These are phyloP conservation scores for Cyanophora paradoxa DNA, from an alignment of 78 protist genomes.

Conservation along the genomic window DNA sequence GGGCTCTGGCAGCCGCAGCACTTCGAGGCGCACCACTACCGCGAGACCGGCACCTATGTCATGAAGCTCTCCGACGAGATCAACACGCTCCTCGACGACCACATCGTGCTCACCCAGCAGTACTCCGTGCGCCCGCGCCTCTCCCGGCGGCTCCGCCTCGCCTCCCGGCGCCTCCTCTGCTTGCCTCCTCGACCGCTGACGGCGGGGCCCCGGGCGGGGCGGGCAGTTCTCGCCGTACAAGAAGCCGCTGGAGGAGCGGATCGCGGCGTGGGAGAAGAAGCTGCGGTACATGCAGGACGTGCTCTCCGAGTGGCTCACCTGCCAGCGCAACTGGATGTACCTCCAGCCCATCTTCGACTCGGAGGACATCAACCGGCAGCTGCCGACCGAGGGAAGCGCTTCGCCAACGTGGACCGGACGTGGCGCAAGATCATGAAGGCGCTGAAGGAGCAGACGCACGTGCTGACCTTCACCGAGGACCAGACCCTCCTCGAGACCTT, in stretches of 20 bases:
- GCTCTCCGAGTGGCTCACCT: conserved; percentile 71
- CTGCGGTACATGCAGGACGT: conserved; percentile 43
- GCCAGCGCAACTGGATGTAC: conserved; percentile 76
- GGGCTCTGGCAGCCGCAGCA: conserved; percentile 33
- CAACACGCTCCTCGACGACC: conserved; percentile 61
- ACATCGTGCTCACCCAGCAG: conserved; percentile 63
- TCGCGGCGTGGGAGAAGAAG: conserved; percentile 56
- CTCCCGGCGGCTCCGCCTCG: too few species aligned
- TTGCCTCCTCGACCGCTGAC: too few species aligned
- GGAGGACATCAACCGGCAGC: conserved; percentile 72
- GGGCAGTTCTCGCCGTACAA: conserved; percentile 67
- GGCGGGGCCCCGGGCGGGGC: too few species aligned
- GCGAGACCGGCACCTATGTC: conserved; percentile 23
- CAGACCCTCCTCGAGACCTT: conserved; percentile 14
- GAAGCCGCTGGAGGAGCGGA: conserved; percentile 60
- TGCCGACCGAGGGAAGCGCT: conserved; percentile 61
- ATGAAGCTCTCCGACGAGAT: conserved; percentile 38
- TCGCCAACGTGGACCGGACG: conserved; percentile 32
- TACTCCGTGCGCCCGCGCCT: too few species aligned
- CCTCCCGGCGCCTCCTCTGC: too few species aligned
- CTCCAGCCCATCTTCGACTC: conserved; percentile 80
- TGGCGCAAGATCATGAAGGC: conserved; percentile 45
- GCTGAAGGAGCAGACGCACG: conserved; percentile 18
- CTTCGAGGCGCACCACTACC: conserved; percentile 23
- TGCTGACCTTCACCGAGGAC: conserved; percentile 14